phyloP scores from a whole-genome alignment of 495 filamentous ascomycete genomes.

The Tuber indicum region DNA sequence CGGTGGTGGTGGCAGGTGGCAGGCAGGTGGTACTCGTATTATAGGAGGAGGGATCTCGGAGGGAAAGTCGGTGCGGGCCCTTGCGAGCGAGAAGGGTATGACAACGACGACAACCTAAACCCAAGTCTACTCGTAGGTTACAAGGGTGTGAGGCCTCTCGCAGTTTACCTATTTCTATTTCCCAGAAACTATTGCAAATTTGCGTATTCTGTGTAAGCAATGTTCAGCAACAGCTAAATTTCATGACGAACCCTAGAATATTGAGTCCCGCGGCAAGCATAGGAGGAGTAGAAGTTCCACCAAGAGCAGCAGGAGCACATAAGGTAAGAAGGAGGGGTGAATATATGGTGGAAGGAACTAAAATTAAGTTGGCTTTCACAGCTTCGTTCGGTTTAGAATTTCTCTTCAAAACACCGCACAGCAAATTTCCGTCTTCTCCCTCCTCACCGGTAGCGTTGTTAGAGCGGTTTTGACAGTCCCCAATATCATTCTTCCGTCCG shows the following conservation, averaged over 20 bases:
- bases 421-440: not conserved
- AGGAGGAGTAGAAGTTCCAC: not conserved
- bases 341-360: not conserved
- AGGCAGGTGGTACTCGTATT: not conserved
- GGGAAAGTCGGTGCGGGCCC: not conserved
- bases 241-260: not conserved
- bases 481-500: not conserved
- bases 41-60: not conserved
- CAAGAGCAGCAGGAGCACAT: not conserved
- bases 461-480: not conserved
- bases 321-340: not conserved
- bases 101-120: constrained; percentile 1
- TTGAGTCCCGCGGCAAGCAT: not conserved
- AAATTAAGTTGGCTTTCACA: not conserved
- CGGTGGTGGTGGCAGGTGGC: not conserved
- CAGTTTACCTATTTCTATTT: not conserved
- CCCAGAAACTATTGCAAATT: not conserved
- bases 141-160: not conserved
- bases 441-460: not conserved
- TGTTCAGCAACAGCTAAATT: not conserved
- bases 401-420: not conserved
- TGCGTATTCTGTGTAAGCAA: not conserved
- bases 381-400: not conserved
- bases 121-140: not conserved
- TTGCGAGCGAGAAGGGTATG: not conserved